Evolutionary conservation across 2,329 filamentous ascomycete genomes (phyloP).

Genomic region (Aureobasidium sp.): DNA sequence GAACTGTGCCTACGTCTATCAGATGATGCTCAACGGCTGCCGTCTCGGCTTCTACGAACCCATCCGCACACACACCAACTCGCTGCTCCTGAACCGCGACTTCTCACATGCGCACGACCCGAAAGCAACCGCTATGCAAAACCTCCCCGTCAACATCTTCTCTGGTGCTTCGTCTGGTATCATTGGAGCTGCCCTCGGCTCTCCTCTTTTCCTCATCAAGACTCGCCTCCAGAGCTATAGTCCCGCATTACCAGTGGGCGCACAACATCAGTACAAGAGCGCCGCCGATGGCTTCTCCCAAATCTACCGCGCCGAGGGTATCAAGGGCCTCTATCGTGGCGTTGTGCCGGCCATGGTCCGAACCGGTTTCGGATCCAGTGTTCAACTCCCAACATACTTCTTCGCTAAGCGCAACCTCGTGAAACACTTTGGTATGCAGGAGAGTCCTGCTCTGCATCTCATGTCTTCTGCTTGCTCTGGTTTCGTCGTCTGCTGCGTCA

Average conservation of each 20-base stretch:
- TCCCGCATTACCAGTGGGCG: constrained; percentile 85
- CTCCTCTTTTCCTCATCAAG: constrained; percentile 96
- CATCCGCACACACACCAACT: constrained; percentile 55
- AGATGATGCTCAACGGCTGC: constrained; percentile 92
- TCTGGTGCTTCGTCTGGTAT: constrained; percentile 83
- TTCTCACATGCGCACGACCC: constrained; percentile 50
- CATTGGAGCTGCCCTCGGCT: constrained; percentile 83
- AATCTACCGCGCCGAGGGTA: constrained; percentile 70
- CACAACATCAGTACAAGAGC: constrained; percentile 88
- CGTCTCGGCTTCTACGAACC: constrained; percentile 97
- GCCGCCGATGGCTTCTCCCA: constrained; percentile 72
- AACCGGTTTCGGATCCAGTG: constrained; percentile 90
- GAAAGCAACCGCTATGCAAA: constrained; percentile 50
- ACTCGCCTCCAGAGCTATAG: constrained; percentile 91
- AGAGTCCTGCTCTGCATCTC: constrained; percentile 81
- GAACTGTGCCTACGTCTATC: constrained; percentile 89
- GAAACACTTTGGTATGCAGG: constrained; percentile 76
- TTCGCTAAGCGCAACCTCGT: constrained; percentile 84
- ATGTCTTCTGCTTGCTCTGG: constrained; percentile 82
- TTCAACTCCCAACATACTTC: constrained; percentile 96
- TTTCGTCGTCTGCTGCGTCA: constrained; percentile 93
- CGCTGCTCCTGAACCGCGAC: constrained; percentile 48
- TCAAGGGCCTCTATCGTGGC: constrained; percentile 77
- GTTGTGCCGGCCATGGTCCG: constrained; percentile 90
- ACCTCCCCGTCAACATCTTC: constrained; percentile 84